These are phyloP conservation scores for Mycena latifolia DNA, from an alignment of 768 basidiomycete species.

Conservation along the genomic window DNA sequence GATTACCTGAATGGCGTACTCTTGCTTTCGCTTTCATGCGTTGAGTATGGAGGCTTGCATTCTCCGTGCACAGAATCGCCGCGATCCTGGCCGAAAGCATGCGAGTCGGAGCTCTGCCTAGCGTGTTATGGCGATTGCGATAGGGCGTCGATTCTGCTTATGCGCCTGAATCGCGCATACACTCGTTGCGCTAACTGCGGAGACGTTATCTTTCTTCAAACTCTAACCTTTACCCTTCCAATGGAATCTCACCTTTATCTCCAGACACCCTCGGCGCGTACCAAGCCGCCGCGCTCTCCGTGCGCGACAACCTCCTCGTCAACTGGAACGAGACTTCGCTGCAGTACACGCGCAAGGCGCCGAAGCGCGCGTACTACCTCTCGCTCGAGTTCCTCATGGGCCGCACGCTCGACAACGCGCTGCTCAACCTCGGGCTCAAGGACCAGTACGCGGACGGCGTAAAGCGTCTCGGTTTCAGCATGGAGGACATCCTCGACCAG, in stretches of 20 bases:
- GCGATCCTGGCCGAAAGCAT: no score
- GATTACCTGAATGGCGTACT: no score
- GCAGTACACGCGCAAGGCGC: constrained; percentile 82
- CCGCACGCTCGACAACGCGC: constrained; percentile 77
- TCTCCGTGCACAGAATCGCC: no score
- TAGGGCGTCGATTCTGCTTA: no score
- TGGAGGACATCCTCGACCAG: constrained; percentile 88
- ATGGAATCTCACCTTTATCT: constrained; percentile 5
- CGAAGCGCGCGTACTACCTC: constrained; percentile 95
- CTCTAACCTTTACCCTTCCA: not conserved
- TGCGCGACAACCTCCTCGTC: constrained; percentile 89
- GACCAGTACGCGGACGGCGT: constrained; percentile 77
- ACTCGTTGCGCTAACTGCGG: no score
- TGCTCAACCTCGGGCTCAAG: constrained; percentile 86
- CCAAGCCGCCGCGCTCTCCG: constrained; percentile 90
- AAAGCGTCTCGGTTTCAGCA: constrained; percentile 86
- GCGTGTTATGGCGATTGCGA: no score
- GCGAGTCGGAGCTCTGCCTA: no score
- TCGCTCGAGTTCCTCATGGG: constrained; percentile 95
- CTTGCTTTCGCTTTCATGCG: no score
- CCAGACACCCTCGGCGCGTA: constrained; percentile 87
- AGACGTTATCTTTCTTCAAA: no score
- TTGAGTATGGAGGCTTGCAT: no score
- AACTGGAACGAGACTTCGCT: constrained; percentile 91
- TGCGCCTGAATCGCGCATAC: no score